Evolutionary conservation across 805 yeast species (phyloP), one percentile per base, ranked within the genome.

Genomic region (Huiozyma sinensis): DNA sequence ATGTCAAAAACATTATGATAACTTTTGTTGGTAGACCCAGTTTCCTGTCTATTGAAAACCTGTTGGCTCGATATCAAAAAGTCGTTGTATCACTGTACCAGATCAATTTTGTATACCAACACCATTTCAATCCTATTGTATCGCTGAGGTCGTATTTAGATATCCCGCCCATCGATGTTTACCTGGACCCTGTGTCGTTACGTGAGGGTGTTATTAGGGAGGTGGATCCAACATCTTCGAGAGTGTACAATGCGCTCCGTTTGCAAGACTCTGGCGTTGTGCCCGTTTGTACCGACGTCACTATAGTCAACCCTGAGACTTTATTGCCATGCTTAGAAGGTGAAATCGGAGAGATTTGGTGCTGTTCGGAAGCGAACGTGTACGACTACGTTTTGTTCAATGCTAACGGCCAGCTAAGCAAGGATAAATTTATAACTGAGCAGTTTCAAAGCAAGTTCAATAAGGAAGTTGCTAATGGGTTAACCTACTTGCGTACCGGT

Each of bases 261-360:
- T 65, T 92, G 7, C 95, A 88, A 57, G 98, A 92, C 56, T 85
- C 95, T 0, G 99, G 99, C 9, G 83, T 90, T 72, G 97, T 89
- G 0, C 94, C 97, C 0, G 89, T 88, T 7, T 85, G 95, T 58
- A 86, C 97, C 0, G 95, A 89, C 56, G 77, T 92, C 32, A 92
- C 95, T 1, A 83, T 92, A 47, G 97, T 92, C 3, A 92, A 92
- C 51, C 98, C 98, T 1, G 97, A 92, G 58, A 90, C 97, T 0
- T 63, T 74, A 38, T 67, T 70, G 43, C 67, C 88, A 9, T 90
- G 98, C 58, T 77, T 75, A 46, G 81, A 80, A 42, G 97, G 97
- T 6, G 98, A 92, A 61, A 79, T 77, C 61, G 99, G 99, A 32
- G 99, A 92, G 64, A 87, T 92, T 35, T 92, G 97, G 97, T 94